A percentile compares a stretch with the other conserved stretches of the same genome.
phyloP scores from a whole-genome alignment of 2,329 filamentous ascomycete genomes.

The Aspergillus floridensis region DNA sequence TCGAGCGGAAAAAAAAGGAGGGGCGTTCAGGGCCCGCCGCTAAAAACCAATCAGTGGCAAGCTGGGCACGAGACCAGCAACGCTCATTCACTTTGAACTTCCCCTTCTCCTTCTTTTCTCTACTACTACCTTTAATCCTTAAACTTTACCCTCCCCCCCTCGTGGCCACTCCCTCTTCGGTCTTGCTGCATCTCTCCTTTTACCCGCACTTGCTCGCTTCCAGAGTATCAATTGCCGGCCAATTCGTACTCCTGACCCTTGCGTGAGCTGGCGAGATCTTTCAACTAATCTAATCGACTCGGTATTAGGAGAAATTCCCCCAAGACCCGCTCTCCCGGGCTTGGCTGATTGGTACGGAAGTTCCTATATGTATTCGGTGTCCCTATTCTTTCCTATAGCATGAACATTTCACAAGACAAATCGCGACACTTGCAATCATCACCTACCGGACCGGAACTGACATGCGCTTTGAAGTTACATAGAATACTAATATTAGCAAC shows the following conservation, averaged over 20 bases:
- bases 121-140: conserved; percentile 8
- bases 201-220: conserved; percentile 2
- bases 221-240: conserved; percentile 18
- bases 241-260: conserved; percentile 13
- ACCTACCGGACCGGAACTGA: neutral
- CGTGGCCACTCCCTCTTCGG: conserved; percentile 12
- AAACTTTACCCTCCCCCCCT: neutral
- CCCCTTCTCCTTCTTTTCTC: conserved; percentile 11
- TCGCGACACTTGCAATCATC: neutral
- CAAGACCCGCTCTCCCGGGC: neutral
- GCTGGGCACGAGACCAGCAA: conserved; percentile 18
- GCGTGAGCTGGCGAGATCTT: neutral
- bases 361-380: neutral
- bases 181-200: neutral
- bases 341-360: neutral
- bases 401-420: neutral
- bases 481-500: neutral
- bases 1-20: conserved; percentile 8
- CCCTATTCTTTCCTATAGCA: neutral
- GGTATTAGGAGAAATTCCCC: neutral
- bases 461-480: neutral
- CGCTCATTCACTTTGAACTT: conserved; percentile 6
- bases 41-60: conserved; percentile 13
- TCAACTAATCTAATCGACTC: neutral
- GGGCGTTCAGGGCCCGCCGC: conserved; percentile 12